A percentile compares a stretch with the other conserved stretches of the same genome.
Conservation (phyloP, 768 basidiomycete species). For the Chalciporus pseudorubinellus region DNA sequence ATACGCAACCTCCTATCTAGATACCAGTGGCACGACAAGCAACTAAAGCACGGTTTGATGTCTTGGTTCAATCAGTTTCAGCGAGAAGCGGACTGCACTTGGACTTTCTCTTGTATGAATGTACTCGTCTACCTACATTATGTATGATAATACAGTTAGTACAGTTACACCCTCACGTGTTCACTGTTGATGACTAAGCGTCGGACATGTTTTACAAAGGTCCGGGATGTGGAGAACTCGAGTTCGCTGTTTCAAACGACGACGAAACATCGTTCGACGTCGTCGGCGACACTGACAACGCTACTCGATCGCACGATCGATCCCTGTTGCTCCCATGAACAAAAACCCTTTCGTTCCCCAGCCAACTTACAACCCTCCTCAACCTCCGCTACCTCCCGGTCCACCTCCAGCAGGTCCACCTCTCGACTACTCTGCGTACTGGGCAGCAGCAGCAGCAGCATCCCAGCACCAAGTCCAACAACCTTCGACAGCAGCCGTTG, state of each 20-base stretch:
- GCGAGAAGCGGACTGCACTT: not conserved
- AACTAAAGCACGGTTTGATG: not conserved
- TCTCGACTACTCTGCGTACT: conserved; percentile 77
- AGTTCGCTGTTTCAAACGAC: conserved; percentile 26
- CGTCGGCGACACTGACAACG: conserved; percentile 7
- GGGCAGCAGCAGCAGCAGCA: conserved; percentile 59
- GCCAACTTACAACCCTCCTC: conserved; percentile 64
- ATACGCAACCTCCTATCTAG: not conserved
- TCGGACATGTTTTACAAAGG: conserved; percentile 16
- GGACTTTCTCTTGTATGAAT: not conserved
- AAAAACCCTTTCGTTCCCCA: conserved; percentile 81
- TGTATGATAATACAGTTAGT: too few species aligned
- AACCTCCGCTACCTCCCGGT: conserved; percentile 78
- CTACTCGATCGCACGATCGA: conserved; percentile 11
- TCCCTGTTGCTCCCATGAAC: conserved; percentile 52
- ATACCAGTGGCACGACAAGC: not conserved
- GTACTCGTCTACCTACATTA: too few species aligned
- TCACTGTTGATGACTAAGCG: conserved; percentile 27
- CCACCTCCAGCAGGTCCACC: conserved; percentile 72
- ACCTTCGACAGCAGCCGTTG: conserved; percentile 35
- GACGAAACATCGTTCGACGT: conserved; percentile 12
- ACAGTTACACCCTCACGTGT: not conserved
- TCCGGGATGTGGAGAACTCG: conserved; percentile 1
- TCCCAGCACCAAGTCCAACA: conserved; percentile 38
- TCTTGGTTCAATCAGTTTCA: not conserved